Evolutionary conservation across 345 rosid species (phyloP).

Genomic region (Theobroma cacao): DNA sequence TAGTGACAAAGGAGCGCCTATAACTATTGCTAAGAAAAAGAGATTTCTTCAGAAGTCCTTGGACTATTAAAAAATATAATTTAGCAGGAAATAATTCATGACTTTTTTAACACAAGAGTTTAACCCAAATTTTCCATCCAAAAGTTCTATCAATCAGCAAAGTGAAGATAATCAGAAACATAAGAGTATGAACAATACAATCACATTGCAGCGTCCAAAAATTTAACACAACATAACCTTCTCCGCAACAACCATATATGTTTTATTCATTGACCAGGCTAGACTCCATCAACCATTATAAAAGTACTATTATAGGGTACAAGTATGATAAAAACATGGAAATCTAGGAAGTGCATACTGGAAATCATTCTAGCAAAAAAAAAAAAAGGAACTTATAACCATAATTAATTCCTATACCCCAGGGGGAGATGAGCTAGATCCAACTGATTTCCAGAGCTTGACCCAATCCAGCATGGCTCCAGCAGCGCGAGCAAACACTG

Average conservation of each 20-base stretch:
- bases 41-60: too few relatives aligned
- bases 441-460: conserved; percentile 64
- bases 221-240: too few relatives aligned
- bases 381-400: background rate
- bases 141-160: background rate
- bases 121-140: background rate
- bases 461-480: conserved; percentile 77
- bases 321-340: background rate
- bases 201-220: background rate
- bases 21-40: background rate
- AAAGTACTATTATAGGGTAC: background rate
- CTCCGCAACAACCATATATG: background rate
- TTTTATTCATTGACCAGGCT: background rate
- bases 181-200: background rate
- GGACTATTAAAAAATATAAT: too few relatives aligned
- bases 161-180: background rate
- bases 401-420: conserved; percentile 8
- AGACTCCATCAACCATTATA: background rate
- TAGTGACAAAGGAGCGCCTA: background rate
- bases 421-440: conserved; percentile 26
- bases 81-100: background rate
- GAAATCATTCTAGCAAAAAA: background rate
- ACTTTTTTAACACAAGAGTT: background rate
- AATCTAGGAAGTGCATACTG: background rate
- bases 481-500: conserved; percentile 67